These are phyloP conservation scores for Paramarasmius palmivorus DNA, from an alignment of 1,284 basidiomycete genomes.

Conservation along the genomic window DNA sequence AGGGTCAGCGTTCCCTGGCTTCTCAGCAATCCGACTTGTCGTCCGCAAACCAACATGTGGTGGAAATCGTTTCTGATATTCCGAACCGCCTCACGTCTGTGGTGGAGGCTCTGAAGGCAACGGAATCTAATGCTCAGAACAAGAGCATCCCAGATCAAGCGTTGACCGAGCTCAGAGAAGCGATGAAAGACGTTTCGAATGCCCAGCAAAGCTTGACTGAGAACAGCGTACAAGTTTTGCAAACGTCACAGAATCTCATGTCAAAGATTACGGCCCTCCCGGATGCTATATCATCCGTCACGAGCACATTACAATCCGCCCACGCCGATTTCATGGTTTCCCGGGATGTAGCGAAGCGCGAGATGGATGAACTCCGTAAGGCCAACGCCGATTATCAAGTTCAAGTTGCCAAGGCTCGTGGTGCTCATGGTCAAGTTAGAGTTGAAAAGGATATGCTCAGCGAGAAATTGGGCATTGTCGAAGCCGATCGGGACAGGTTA, in stretches of 20 bases:
- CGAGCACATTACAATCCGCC: constrained; percentile 54
- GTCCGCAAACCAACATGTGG: constrained; percentile 33
- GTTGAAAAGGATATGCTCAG: constrained; percentile 74
- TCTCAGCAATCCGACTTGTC: constrained; percentile 36
- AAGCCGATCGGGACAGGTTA: constrained; percentile 64
- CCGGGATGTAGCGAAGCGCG: constrained; percentile 54
- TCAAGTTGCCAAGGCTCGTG: constrained; percentile 72
- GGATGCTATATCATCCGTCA: constrained; percentile 54
- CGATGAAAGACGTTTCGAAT: constrained; percentile 41
- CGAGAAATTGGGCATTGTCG: constrained; percentile 59
- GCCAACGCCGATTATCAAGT: constrained; percentile 67
- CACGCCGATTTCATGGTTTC: constrained; percentile 63
- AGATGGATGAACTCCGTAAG: constrained; percentile 68
- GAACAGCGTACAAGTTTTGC: constrained; percentile 49
- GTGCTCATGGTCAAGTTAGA: constrained; percentile 73
- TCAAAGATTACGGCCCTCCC: constrained; percentile 60
- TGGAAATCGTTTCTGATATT: constrained; percentile 40
- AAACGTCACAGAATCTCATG: constrained; percentile 50
- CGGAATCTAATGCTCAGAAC: constrained; percentile 23
- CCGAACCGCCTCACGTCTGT: constrained; percentile 41
- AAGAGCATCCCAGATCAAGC: constrained; percentile 21
- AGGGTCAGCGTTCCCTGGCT: constrained; percentile 43
- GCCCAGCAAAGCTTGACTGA: constrained; percentile 45
- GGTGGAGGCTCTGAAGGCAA: constrained; percentile 39
- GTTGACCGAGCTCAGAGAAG: constrained; percentile 43